Percentiles rank a stretch among this genome's conserved stretches.
These are phyloP conservation scores for Neurospora sp. DNA, from an alignment of 495 filamentous ascomycete species.

Conservation along the genomic window DNA sequence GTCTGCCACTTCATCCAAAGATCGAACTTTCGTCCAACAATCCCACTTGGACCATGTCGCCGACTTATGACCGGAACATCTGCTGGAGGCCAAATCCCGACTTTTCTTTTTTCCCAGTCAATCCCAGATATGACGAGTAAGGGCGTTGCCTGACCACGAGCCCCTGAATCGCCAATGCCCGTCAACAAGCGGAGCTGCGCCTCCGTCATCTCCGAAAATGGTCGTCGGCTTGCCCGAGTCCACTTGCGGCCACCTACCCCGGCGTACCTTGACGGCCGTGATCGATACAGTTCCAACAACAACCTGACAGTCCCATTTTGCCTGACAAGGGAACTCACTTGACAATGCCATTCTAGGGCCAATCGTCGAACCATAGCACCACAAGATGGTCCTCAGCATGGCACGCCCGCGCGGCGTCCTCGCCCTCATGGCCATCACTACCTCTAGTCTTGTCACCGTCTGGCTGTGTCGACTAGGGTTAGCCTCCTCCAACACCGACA, in stretches of 20 bases:
- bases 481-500: conserved; percentile 1
- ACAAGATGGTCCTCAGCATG: not conserved
- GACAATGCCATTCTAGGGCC: not conserved
- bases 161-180: not conserved
- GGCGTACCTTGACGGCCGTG: not conserved
- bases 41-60: not conserved
- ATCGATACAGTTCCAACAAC: not conserved
- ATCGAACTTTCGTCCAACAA: not conserved
- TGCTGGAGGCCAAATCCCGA: not conserved
- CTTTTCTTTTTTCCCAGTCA: not conserved
- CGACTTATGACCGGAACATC: not conserved
- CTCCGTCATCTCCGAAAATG: not conserved
- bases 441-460: conserved; percentile 9
- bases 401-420: conserved; percentile 10
- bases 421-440: conserved; percentile 8
- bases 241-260: not conserved
- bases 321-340: not conserved
- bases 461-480: conserved; percentile 12
- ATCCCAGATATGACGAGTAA: not conserved
- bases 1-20: not conserved
- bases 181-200: not conserved
- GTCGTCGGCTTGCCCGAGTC: not conserved
- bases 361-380: not conserved
- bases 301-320: not conserved
- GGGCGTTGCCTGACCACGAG: not conserved